Percentiles rank a stretch among this genome's conserved stretches.
phyloP scores from a whole-genome alignment of 148 eudicot genomes.

The Cornus kousa region DNA sequence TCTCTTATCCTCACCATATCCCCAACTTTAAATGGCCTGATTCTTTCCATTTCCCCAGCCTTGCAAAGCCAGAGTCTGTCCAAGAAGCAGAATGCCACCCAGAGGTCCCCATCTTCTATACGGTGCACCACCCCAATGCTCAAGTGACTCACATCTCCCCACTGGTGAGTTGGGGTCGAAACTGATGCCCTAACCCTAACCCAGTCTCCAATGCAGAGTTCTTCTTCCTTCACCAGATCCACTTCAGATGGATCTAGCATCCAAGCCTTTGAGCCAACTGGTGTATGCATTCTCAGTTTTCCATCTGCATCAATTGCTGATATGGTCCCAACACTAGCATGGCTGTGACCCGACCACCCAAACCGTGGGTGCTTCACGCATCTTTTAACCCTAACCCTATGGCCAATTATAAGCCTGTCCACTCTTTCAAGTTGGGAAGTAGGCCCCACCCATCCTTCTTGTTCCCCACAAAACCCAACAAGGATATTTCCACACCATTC shows the following conservation, averaged over 20 bases:
- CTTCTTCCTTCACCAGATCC: constrained; percentile 79
- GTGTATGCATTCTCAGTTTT: constrained; percentile 84
- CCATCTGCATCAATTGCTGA: constrained; percentile 92
- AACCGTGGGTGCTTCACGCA: constrained; percentile 84
- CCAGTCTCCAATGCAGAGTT: constrained; percentile 81
- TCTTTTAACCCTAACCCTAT: constrained; percentile 60
- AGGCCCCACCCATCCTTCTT: constrained; percentile 82
- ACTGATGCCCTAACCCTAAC: constrained; percentile 65
- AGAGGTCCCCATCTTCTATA: constrained; percentile 78
- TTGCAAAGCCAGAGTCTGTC: constrained; percentile 96
- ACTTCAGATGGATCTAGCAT: constrained; percentile 91
- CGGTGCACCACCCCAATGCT: constrained; percentile 95
- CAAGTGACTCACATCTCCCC: constrained; percentile 87
- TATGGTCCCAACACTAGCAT: constrained; percentile 73
- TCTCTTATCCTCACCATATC: constrained; percentile 83
- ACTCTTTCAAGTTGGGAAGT: constrained; percentile 57
- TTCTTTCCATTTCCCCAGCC: constrained; percentile 70
- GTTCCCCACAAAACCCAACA: constrained; percentile 96
- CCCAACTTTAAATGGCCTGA: constrained; percentile 69
- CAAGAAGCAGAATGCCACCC: constrained; percentile 90
- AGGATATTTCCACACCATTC: constrained; percentile 69
- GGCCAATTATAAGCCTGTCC: constrained; percentile 62
- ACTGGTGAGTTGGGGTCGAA: constrained; percentile 71
- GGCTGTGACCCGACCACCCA: constrained; percentile 95
- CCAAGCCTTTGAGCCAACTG: constrained; percentile 85